Conservation (phyloP, 495 filamentous ascomycete genomes). For the Penicillium malachiteum region DNA sequence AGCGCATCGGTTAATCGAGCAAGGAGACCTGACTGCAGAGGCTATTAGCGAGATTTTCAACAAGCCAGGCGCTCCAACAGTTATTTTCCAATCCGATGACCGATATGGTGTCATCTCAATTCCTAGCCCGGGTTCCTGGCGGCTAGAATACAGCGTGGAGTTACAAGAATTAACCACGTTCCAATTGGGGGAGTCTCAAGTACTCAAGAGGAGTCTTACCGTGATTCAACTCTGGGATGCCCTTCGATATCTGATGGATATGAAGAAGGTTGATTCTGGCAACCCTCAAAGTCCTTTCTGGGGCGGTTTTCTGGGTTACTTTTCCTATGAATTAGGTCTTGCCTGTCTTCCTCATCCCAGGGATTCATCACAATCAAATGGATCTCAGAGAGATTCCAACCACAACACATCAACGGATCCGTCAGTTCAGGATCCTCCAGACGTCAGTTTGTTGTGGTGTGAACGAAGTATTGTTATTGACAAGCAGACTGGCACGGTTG, state of each 20-base stretch:
- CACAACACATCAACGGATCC: slow-evolving; percentile 3
- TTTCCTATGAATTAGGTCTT: slow-evolving; percentile 85
- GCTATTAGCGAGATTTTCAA: slow-evolving; percentile 39
- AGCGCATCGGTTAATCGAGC: slow-evolving; percentile 25
- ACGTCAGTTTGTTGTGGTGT: slow-evolving; percentile 75
- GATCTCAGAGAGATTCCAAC: background rate
- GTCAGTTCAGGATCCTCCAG: slow-evolving; percentile 53
- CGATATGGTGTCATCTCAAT: slow-evolving; percentile 42
- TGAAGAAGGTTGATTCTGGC: slow-evolving; percentile 44
- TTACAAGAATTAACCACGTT: slow-evolving; percentile 22
- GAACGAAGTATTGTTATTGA: slow-evolving; percentile 81
- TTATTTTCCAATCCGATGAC: slow-evolving; percentile 45
- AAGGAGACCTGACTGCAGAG: slow-evolving; percentile 28
- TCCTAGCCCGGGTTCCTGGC: slow-evolving; percentile 42
- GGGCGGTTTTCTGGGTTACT: slow-evolving; percentile 87
- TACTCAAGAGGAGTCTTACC: slow-evolving; percentile 22
- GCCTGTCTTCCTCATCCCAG: slow-evolving; percentile 40
- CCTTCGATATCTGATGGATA: slow-evolving; percentile 54
- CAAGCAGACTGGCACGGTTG: slow-evolving; percentile 57
- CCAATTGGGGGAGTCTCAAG: slow-evolving; percentile 14
- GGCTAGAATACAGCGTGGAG: slow-evolving; percentile 39
- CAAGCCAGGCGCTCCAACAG: slow-evolving; percentile 34
- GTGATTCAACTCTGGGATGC: slow-evolving; percentile 43
- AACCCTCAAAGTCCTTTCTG: slow-evolving; percentile 62
- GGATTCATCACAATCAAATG: slow-evolving; percentile 11